Base-by-base conservation (phyloP, 345 rosid species). In the Triadica sebifera region DNA sequence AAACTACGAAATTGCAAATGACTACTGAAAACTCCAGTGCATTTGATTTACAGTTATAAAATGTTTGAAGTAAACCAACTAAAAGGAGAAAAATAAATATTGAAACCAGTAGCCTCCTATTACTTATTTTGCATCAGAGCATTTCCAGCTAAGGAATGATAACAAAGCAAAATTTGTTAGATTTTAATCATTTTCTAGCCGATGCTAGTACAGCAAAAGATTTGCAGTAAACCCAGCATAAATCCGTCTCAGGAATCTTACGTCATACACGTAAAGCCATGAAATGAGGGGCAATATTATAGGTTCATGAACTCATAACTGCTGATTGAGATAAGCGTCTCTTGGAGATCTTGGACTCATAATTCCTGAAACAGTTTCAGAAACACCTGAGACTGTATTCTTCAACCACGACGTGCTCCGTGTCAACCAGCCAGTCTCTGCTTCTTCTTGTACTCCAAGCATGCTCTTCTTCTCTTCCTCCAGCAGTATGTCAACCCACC, bases 321-420 rank as follows among this genome's bases (percentile, higher is more conserved):
- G 96, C 84, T 90, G 96, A 79, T 95, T 79, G 60, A 95, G 94
- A 81, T 69, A 82, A 68, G 94, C 84, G 79, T 93, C 92, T 66
- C 71, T 81, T 0, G 89, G 85, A 65, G 86, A 29, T 67, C 75
- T 87, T 7, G 83, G 88, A 73, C 84, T 87, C 50, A 89, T 20
- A 67, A 80, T 83, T 60, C 76, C 95, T 1, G 62, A 58, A 58
- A 58, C 62, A 58, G 37, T 22, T 0, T 64, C 68, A 0, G 91
- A 83, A 37, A 92, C 87, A 51, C 46, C 78, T 0, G 89, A 64
- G 24, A 66, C 91, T 70, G 83, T 74, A 19, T 70, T 82, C 78
- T 88, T 93, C 84, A 95, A 72, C 92, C 88, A 89, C 0, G 97
- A 89, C 50, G 94, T 84, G 74, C 98, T 90, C 78, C 94, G 88